These are phyloP conservation scores for Sarcomyxa edulis DNA, from an alignment of 768 basidiomycete species.

Conservation along the genomic window DNA sequence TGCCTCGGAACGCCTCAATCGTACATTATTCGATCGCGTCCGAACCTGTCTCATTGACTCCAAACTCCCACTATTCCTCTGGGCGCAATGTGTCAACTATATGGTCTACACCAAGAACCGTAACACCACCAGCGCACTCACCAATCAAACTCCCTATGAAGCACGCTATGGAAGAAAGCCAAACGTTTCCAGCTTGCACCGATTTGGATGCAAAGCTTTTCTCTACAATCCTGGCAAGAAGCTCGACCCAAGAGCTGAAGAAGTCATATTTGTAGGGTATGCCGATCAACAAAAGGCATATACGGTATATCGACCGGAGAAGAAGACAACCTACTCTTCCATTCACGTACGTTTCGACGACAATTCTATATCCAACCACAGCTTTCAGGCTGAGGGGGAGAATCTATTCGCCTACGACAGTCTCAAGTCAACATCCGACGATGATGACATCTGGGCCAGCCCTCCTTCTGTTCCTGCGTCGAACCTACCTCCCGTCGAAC, in stretches of 20 bases:
- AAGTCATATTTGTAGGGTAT: constrained; percentile 29
- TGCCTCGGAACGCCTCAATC: constrained; percentile 29
- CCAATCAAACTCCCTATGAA: constrained; percentile 19
- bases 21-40: constrained; percentile 21
- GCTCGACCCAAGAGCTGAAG: constrained; percentile 14
- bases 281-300: constrained; percentile 23
- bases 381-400: no score
- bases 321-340: constrained; percentile 18
- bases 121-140: constrained; percentile 15
- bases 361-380: no score
- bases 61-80: constrained; percentile 20
- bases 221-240: no score
- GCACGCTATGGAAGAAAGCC: constrained; percentile 12
- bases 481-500: no score
- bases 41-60: constrained; percentile 24
- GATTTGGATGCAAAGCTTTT: constrained; percentile 21
- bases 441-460: no score
- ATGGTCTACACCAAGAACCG: constrained; percentile 23
- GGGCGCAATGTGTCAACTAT: constrained; percentile 24
- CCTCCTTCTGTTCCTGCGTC: no score
- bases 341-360: constrained; percentile 19
- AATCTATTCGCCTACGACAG: no score
- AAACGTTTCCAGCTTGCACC: constrained; percentile 15
- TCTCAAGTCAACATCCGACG: no score
- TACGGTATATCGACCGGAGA: constrained; percentile 22